A percentile compares a stretch with the other conserved stretches of the same genome.
These are phyloP conservation scores for Sporothrix mexicana DNA, from an alignment of 2,329 filamentous ascomycete species.

Conservation along the genomic window DNA sequence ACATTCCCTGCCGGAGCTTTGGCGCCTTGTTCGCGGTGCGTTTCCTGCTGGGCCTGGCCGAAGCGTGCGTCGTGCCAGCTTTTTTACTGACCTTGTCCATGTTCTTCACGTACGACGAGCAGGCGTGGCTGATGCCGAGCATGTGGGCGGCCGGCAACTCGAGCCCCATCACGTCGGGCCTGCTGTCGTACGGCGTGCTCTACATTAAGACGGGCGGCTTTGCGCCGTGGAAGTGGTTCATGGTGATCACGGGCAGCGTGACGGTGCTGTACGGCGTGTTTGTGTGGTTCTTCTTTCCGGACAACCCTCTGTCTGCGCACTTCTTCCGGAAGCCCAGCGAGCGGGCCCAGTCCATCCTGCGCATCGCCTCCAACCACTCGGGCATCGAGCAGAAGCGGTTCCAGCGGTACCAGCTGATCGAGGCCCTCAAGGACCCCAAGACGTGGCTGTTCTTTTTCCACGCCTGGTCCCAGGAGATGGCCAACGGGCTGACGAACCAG, in stretches of 20 bases:
- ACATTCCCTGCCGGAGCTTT: slow-evolving; percentile 34
- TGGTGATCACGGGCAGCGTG: slow-evolving; percentile 44
- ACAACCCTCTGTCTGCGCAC: slow-evolving; percentile 47
- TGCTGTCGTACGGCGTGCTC: slow-evolving; percentile 50
- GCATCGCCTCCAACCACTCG: slow-evolving; percentile 48
- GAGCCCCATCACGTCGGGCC: slow-evolving; percentile 49
- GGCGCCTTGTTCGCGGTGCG: slow-evolving; percentile 40
- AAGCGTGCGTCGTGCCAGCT: slow-evolving; percentile 41
- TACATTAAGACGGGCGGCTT: slow-evolving; percentile 35
- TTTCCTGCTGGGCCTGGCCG: slow-evolving; percentile 42
- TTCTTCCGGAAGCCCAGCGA: slow-evolving; percentile 44
- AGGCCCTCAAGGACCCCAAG: slow-evolving; percentile 37
- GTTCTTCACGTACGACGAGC: slow-evolving; percentile 42
- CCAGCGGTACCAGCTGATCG: slow-evolving; percentile 36
- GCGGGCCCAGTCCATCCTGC: slow-evolving; percentile 42
- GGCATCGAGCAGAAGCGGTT: slow-evolving; percentile 41
- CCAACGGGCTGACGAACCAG: slow-evolving; percentile 38
- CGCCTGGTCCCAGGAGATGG: slow-evolving; percentile 37
- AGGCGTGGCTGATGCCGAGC: slow-evolving; percentile 58
- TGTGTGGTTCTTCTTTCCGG: slow-evolving; percentile 44
- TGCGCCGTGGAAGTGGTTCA: slow-evolving; percentile 40
- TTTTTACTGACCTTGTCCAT: slow-evolving; percentile 45
- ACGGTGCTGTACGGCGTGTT: slow-evolving; percentile 43
- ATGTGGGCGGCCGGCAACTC: slow-evolving; percentile 69
- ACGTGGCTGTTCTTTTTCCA: slow-evolving; percentile 40